A percentile compares a stretch with the other conserved stretches of the same genome.
Conservation (phyloP, 441 rosid genomes). For the Breynia disticha region DNA sequence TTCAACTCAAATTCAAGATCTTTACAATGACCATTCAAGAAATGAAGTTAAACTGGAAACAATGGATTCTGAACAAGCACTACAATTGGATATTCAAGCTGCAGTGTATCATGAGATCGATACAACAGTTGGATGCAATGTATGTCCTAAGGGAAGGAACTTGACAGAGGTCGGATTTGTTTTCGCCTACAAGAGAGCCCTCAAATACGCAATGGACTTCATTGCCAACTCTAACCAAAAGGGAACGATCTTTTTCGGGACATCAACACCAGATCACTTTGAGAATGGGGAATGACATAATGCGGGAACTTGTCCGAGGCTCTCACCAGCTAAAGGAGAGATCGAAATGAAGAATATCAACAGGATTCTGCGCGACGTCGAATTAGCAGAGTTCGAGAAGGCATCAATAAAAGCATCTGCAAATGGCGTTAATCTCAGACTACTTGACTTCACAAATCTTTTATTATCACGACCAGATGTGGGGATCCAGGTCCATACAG, state of each 20-base stretch:
- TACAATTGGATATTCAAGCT: too few species aligned
- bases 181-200: slow-evolving; percentile 58
- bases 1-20: too few species aligned
- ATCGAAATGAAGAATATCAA: slow-evolving; percentile 43
- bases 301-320: slow-evolving; percentile 64
- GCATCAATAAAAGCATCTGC: slow-evolving; percentile 34
- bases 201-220: slow-evolving; percentile 45
- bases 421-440: slow-evolving; percentile 43
- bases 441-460: slow-evolving; percentile 68
- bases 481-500: slow-evolving; percentile 94
- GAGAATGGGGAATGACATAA: slow-evolving; percentile 89
- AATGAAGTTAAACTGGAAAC: too few species aligned
- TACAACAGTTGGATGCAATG: slow-evolving; percentile 60
- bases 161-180: slow-evolving; percentile 61
- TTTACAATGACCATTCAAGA: too few species aligned
- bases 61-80: too few species aligned
- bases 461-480: slow-evolving; percentile 59
- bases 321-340: slow-evolving; percentile 58
- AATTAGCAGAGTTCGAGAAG: slow-evolving; percentile 44
- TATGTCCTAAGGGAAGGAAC: slow-evolving; percentile 45
- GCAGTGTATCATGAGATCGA: slow-evolving; percentile 74
- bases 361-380: slow-evolving; percentile 47
- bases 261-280: slow-evolving; percentile 87
- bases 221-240: slow-evolving; percentile 39
- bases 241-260: slow-evolving; percentile 56